A percentile compares a stretch with the other conserved stretches of the same genome.
Conservation (phyloP, 164 flowering plant genomes). For the Vitis amurensis region DNA sequence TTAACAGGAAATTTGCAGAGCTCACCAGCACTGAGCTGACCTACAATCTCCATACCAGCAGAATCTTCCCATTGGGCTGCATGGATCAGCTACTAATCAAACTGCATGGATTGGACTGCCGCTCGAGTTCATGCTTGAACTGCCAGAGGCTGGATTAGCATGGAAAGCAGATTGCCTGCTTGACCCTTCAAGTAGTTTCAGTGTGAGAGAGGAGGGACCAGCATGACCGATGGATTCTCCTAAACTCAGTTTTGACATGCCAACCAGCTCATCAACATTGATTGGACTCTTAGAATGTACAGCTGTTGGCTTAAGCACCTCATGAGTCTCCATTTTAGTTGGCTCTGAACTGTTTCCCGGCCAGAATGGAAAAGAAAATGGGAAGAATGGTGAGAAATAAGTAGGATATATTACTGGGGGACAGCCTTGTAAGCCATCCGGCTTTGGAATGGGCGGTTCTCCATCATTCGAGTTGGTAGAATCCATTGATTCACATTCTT, state of each 20-base stretch:
- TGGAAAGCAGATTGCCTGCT: slow-evolving; percentile 82
- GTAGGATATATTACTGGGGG: slow-evolving; percentile 66
- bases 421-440: slow-evolving; percentile 43
- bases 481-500: slow-evolving; percentile 87
- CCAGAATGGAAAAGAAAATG: slow-evolving; percentile 63
- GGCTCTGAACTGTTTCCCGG: slow-evolving; percentile 38
- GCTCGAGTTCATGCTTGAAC: slow-evolving; percentile 44
- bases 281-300: slow-evolving; percentile 75
- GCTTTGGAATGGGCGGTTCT: slow-evolving; percentile 34
- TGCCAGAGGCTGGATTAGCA: slow-evolving; percentile 50
- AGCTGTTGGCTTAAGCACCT: slow-evolving; percentile 80
- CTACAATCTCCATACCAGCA: slow-evolving; percentile 9
- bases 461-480: slow-evolving; percentile 67
- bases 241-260: slow-evolving; percentile 78
- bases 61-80: slow-evolving; percentile 26
- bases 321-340: slow-evolving; percentile 47
- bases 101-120: slow-evolving; percentile 44
- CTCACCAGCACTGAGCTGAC: slow-evolving; percentile 16
- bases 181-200: slow-evolving; percentile 59
- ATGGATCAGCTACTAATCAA: slow-evolving; percentile 4
- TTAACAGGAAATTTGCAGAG: slow-evolving; percentile 24
- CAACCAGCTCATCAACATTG: slow-evolving; percentile 79
- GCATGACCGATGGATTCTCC: slow-evolving; percentile 52
- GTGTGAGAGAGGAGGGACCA: slow-evolving; percentile 53
- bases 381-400: slow-evolving; percentile 60